Base-by-base conservation (phyloP, 495 filamentous ascomycete species). In the Platismatia glauca region DNA sequence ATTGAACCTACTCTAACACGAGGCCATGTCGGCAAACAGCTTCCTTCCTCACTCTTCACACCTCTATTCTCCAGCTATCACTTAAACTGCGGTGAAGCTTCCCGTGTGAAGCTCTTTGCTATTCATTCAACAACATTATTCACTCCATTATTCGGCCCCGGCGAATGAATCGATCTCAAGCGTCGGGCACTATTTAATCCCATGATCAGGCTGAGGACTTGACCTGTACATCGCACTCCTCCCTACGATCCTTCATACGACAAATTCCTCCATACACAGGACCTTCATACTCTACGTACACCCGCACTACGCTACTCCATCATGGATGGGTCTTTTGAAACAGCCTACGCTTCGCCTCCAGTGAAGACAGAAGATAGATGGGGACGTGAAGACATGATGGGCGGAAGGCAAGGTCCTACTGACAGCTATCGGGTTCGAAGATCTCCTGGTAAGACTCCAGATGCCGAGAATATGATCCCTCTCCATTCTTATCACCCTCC, bases 351-450 rank as follows among this genome's bases (percentile, higher is more conserved):
- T 29, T 67, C 68, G 15, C 67, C 67, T 41, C 27, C 64, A 15
- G 56, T 64, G 35, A 68, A 66, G 57, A 41, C 63, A 58, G 68
- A 68, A 16, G 57, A 64, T 8, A 59, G 66, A 63, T 71, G 63
- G 62, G 68, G 67, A 33, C 57, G 62, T 50, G 66, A 65, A 48
- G 69, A 67, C 34, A 43, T 46, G 12, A 59, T 65, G 59, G 67
- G 63, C 38, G 53, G 67, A 53, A 38, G 55, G 33, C 31, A 62
- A 29, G 37, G 27, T 13, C 56, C 59, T 35, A 71, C 67, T 59
- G 79, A 82, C 46, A 70, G 65, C 6, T 80, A 80, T 68, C 71
- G 80, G 8, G 53, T 48, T 68, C 79, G 78, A 59, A 74, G 79
- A 58, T 82, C 80, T 43, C 80, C 80, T 64, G 74, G 80, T 82